A percentile compares a stretch with the other conserved stretches of the same genome.
phyloP scores from a whole-genome alignment of 768 basidiomycete genomes.

The Sutorius australiensis region DNA sequence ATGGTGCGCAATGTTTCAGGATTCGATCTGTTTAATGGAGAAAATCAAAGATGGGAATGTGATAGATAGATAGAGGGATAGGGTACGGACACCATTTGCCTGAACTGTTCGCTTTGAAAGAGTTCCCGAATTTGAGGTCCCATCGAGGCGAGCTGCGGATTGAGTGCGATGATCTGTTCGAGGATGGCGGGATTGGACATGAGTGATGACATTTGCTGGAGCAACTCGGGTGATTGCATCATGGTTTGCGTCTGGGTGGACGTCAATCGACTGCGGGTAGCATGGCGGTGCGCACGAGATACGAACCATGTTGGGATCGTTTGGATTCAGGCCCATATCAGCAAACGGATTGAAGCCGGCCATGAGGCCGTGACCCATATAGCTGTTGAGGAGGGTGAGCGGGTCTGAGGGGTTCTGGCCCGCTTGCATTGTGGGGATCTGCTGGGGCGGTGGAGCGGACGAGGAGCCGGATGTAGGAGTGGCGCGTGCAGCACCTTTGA shows the following conservation, averaged over 20 bases:
- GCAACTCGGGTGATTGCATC: conserved; percentile 81
- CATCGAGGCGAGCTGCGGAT: conserved; percentile 74
- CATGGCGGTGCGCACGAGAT: conserved; percentile 1
- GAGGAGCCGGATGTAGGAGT: conserved; percentile 34
- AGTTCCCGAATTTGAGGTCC: conserved; percentile 76
- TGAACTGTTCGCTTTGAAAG: conserved; percentile 72
- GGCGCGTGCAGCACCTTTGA: conserved; percentile 70
- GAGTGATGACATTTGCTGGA: conserved; percentile 82
- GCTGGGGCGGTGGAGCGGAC: conserved; percentile 38
- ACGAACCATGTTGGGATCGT: conserved; percentile 91
- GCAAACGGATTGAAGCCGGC: conserved; percentile 91
- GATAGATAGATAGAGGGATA: neutral
- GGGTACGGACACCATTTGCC: conserved; percentile 63
- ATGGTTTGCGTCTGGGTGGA: conserved; percentile 65
- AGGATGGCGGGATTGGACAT: conserved; percentile 88
- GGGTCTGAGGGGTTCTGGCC: conserved; percentile 89
- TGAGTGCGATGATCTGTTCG: conserved; percentile 79
- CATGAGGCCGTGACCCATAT: conserved; percentile 73
- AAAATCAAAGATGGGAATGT: neutral
- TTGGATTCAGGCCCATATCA: conserved; percentile 84
- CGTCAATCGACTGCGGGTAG: neutral
- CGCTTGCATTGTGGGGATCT: conserved; percentile 79
- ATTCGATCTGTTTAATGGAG: conserved; percentile 52
- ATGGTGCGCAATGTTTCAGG: conserved; percentile 73
- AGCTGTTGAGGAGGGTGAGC: conserved; percentile 76